Evolutionary conservation across 495 filamentous ascomycete species (phyloP).

Genomic region (Halenospora varia): DNA sequence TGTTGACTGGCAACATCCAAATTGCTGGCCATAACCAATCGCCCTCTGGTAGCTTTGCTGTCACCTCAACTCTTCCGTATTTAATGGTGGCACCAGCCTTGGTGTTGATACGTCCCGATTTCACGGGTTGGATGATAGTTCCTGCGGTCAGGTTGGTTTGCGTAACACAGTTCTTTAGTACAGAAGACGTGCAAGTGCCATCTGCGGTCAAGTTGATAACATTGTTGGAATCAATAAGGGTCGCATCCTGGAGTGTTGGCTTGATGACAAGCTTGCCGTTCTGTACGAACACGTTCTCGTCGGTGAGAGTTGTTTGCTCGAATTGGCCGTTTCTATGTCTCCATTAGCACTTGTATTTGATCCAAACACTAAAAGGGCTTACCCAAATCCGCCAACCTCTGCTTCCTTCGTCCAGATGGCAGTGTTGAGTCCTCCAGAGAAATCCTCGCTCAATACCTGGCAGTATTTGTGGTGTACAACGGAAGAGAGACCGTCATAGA

Average conservation of each 20-base stretch:
- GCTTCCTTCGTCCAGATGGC: constrained; percentile 74
- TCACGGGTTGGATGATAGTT: constrained; percentile 73
- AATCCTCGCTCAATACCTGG: constrained; percentile 65
- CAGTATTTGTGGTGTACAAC: constrained; percentile 76
- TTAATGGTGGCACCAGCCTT: constrained; percentile 64
- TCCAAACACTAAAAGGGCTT: too few species aligned
- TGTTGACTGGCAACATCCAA: constrained; percentile 79
- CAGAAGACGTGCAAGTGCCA: constrained; percentile 59
- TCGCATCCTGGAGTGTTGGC: constrained; percentile 68
- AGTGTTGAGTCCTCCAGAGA: constrained; percentile 53
- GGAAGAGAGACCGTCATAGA: constrained; percentile 65
- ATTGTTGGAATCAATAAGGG: constrained; percentile 55
- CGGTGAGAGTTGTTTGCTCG: constrained; percentile 62
- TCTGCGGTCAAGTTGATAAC: constrained; percentile 61
- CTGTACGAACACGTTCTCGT: constrained; percentile 70
- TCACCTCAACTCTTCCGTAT: constrained; percentile 79
- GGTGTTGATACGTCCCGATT: constrained; percentile 74
- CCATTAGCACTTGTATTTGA: too few species aligned
- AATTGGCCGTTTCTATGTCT: constrained; percentile 71
- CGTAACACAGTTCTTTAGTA: constrained; percentile 54
- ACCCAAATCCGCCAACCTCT: constrained; percentile 82
- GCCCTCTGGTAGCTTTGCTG: constrained; percentile 66
- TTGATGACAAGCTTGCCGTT: constrained; percentile 68
- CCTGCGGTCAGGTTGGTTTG: constrained; percentile 62
- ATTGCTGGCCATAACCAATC: constrained; percentile 93